These are phyloP conservation scores for thale cress (Arabidopsis thaliana) DNA, from an alignment of 345 rosid species.

Conservation along the genomic window TAIR10.1 NC_003074.8:9145001-9145500, in stretches of 20 bases:
- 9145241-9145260: conserved; percentile 98
- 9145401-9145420: conserved; percentile 87
- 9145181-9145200: conserved; percentile 86
- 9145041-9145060: conserved; percentile 95
- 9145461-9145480: conserved; percentile 77
- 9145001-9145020: conserved; percentile 89
- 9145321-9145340: conserved; percentile 94
- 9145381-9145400: conserved; percentile 93
- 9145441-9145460: conserved; percentile 89
- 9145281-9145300: conserved; percentile 91
- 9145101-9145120: conserved; percentile 92
- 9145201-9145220: conserved; percentile 92
- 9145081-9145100: conserved; percentile 96
- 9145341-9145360: conserved; percentile 94
- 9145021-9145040: conserved; percentile 96
- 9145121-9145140: conserved; percentile 80
- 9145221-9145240: conserved; percentile 88
- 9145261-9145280: conserved; percentile 89
- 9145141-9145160: conserved; percentile 79
- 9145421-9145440: conserved; percentile 83
- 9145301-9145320: conserved; percentile 92
- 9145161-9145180: conserved; percentile 89
- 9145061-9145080: conserved; percentile 93
- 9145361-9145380: conserved; percentile 95
- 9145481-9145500: conserved; percentile 92